Conservation (phyloP, 768 basidiomycete species). For the Naganishia vishniacii region DNA sequence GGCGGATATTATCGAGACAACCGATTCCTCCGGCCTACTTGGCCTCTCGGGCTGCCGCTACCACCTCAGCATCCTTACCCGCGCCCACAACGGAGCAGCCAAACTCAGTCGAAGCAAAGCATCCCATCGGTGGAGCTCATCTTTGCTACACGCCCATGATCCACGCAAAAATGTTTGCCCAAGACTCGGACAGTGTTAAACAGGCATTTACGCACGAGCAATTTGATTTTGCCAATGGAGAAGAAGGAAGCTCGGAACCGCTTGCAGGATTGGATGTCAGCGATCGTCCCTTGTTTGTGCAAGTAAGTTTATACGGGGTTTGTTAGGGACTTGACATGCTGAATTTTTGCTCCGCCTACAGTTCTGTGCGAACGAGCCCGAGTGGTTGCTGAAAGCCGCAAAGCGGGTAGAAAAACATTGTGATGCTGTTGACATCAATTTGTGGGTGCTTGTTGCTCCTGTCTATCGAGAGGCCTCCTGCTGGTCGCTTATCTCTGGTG, state of each 20-base stretch:
- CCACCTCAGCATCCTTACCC: neutral
- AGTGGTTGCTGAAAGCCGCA: constrained; percentile 70
- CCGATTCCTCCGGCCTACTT: constrained; percentile 34
- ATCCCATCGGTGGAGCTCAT: constrained; percentile 50
- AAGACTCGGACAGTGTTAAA: constrained; percentile 1
- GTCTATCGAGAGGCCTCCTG: no score
- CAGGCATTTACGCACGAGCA: constrained; percentile 20
- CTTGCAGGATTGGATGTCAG: constrained; percentile 46
- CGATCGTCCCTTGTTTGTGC: constrained; percentile 81
- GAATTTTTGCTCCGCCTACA: constrained; percentile 29
- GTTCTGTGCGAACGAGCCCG: constrained; percentile 87
- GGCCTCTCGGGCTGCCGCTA: constrained; percentile 7
- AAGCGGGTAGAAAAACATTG: constrained; percentile 68
- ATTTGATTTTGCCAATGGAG: constrained; percentile 51
- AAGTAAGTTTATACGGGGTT: constrained; percentile 48
- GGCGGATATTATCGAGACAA: constrained; percentile 69
- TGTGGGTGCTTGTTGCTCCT: constrained; percentile 52
- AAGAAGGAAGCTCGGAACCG: constrained; percentile 65
- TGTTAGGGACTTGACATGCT: neutral
- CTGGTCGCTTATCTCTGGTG: neutral
- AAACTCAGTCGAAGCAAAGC: constrained; percentile 3
- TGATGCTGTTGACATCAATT: constrained; percentile 94
- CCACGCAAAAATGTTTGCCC: constrained; percentile 62
- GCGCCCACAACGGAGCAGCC: constrained; percentile 11
- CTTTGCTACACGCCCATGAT: constrained; percentile 98